Evolutionary conservation across 2,329 filamentous ascomycete genomes (phyloP).

Genomic region (Pyrenochaeta sp.): DNA sequence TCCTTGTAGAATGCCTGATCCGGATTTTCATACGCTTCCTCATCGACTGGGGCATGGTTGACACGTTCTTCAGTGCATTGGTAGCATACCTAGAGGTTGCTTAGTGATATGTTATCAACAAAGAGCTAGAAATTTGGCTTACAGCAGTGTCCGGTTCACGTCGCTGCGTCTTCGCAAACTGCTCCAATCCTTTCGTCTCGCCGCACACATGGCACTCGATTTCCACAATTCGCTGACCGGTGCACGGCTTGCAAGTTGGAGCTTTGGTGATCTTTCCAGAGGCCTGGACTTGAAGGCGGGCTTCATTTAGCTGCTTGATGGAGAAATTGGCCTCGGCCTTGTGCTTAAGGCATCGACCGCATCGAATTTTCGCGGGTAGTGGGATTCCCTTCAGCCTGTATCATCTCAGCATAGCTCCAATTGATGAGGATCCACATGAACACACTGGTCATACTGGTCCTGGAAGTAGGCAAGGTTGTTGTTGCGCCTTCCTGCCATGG

Average conservation of each 20-base stretch:
- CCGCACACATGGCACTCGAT: conserved; percentile 58
- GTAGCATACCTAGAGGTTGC: no score
- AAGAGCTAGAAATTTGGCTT: no score
- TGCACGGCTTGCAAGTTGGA: conserved; percentile 56
- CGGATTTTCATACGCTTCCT: no score
- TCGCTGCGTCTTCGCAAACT: conserved; percentile 60
- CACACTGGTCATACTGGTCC: conserved; percentile 7
- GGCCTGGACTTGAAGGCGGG: conserved; percentile 24
- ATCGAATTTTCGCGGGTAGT: conserved; percentile 50
- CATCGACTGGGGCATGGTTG: no score
- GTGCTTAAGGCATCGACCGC: conserved; percentile 55
- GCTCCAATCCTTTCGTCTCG: conserved; percentile 54
- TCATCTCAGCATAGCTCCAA: not conserved
- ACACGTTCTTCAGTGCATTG: no score
- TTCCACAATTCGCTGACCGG: conserved; percentile 53
- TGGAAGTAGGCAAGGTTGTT: conserved; percentile 4
- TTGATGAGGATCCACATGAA: not conserved
- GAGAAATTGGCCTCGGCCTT: conserved; percentile 52
- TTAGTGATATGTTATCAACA: no score
- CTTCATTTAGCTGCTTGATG: conserved; percentile 55
- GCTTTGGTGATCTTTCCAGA: conserved; percentile 21
- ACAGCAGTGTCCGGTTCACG: conserved; percentile 55
- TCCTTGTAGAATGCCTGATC: no score
- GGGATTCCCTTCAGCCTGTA: conserved; percentile 26
- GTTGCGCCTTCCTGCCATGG: no score